Evolutionary conservation across 495 filamentous ascomycete species (phyloP), one percentile per base, ranked within the genome.

Genomic region (Aspergillus ellipticus): DNA sequence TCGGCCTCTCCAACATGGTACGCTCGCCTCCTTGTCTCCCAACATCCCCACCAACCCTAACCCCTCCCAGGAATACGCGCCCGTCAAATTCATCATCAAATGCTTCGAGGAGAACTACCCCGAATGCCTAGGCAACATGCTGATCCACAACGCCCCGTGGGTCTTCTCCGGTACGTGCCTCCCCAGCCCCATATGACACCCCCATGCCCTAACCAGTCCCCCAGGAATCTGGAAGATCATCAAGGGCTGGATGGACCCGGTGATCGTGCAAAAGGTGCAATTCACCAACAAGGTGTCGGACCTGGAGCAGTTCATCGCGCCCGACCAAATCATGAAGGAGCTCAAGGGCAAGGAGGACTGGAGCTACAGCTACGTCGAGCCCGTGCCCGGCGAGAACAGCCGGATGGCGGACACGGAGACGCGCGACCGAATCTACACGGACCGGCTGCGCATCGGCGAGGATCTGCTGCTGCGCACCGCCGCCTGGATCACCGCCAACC

Each of bases 71-170:
- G 93, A 97, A 68, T 97, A 96, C 67, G 83, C 89, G 0, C 92
- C 94, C 0, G 89, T 97, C 16, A 97, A 92, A 65, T 97, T 96
- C 75, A 91, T 97, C 79, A 92, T 97, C 71, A 92, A 93, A 72
- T 94, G 89, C 67, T 96, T 98, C 66, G 92, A 97, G 74, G 92
- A 91, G 39, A 96, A 96, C 71, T 98, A 97, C 67, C 93, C 94
- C 4, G 94, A 97, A 70, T 88, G 78, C 33, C 79, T 98, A 0
- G 93, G 92, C 35, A 77, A 85, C 2, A 86, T 96, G 37, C 79
- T 97, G 8, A 88, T 98, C 28, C 90, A 98, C 73, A 96, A 96
- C 68, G 84, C 93, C 0, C 94, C 94, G 0, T 98, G 92, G 93
- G 74, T 97, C 16, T 98, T 98, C 73, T 88, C 92, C 67, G 85